These are phyloP conservation scores for Acacia pycnantha DNA, from an alignment of 331 rosid genomes.

Conservation along the genomic window DNA sequence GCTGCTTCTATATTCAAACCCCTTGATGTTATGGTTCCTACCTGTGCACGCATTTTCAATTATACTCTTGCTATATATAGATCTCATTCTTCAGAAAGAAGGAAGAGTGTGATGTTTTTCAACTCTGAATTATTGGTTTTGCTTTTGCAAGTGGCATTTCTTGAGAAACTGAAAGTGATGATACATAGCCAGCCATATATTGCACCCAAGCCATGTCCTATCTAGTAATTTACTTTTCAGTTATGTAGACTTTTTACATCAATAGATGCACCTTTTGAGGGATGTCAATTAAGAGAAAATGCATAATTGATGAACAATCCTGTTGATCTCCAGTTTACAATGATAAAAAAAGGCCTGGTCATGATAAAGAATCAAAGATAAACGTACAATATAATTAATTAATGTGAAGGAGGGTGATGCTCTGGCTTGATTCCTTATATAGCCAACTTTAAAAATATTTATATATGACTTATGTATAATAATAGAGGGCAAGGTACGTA, in stretches of 20 bases:
- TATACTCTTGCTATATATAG: background rate
- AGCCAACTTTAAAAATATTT: background rate
- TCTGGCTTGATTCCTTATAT: background rate
- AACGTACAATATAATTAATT: background rate
- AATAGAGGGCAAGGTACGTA: background rate
- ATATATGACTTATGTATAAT: background rate
- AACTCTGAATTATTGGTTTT: background rate
- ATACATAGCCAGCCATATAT: background rate
- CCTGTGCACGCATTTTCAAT: slow-evolving; percentile 7
- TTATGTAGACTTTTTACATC: background rate
- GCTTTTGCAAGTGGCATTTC: background rate
- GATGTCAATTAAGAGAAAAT: background rate
- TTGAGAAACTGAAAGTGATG: background rate
- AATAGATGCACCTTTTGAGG: background rate
- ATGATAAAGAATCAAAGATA: background rate
- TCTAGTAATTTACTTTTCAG: background rate
- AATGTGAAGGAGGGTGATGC: background rate
- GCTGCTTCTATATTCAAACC: slow-evolving; percentile 13
- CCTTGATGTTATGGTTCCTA: slow-evolving; percentile 13
- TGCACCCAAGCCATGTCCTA: background rate
- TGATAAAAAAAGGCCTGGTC: background rate
- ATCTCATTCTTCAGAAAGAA: background rate
- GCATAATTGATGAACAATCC: background rate
- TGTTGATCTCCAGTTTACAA: background rate
- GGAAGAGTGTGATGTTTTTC: background rate